These are phyloP conservation scores for Penicillium crystallinum DNA, from an alignment of 495 filamentous ascomycete genomes.

Conservation along the genomic window DNA sequence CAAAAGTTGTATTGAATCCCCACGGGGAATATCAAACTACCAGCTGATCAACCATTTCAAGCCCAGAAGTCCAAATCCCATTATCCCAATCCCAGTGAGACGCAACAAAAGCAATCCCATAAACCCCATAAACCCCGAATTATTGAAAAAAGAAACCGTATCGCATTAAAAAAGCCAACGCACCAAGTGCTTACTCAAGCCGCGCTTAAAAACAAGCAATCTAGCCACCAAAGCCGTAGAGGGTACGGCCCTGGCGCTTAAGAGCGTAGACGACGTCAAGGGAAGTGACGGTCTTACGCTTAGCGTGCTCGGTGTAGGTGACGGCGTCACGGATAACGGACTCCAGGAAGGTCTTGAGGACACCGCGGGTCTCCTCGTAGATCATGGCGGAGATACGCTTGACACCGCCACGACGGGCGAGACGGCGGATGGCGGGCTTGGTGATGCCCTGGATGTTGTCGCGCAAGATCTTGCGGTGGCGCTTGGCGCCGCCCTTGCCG, in stretches of 20 bases:
- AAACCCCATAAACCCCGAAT: slow-evolving; percentile 1
- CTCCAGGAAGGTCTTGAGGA: slow-evolving; percentile 63
- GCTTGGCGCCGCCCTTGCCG: slow-evolving; percentile 95
- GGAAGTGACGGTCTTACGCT: slow-evolving; percentile 96
- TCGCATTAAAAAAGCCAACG: slow-evolving; percentile 8
- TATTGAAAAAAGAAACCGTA: slow-evolving; percentile 19
- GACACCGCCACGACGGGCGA: slow-evolving; percentile 56
- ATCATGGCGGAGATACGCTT: slow-evolving; percentile 68
- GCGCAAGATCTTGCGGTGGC: slow-evolving; percentile 97
- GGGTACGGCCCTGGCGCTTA: slow-evolving; percentile 91
- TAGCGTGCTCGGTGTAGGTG: slow-evolving; percentile 96
- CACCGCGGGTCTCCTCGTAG: slow-evolving; percentile 65
- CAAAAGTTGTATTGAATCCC: neutral
- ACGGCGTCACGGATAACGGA: slow-evolving; percentile 83
- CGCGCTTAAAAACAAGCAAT: slow-evolving; percentile 10
- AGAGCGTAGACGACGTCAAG: slow-evolving; percentile 94
- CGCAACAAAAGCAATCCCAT: neutral
- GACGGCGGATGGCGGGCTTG: slow-evolving; percentile 67
- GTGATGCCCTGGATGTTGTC: slow-evolving; percentile 96
- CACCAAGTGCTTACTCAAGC: too few relatives aligned
- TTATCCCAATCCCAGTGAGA: too few relatives aligned
- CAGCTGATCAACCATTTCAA: too few relatives aligned
- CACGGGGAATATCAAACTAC: too few relatives aligned
- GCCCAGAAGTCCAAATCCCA: neutral
- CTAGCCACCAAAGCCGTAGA: slow-evolving; percentile 99